Conservation (phyloP, 352 stramenopile species). For the Phytophthora sp. region DNA sequence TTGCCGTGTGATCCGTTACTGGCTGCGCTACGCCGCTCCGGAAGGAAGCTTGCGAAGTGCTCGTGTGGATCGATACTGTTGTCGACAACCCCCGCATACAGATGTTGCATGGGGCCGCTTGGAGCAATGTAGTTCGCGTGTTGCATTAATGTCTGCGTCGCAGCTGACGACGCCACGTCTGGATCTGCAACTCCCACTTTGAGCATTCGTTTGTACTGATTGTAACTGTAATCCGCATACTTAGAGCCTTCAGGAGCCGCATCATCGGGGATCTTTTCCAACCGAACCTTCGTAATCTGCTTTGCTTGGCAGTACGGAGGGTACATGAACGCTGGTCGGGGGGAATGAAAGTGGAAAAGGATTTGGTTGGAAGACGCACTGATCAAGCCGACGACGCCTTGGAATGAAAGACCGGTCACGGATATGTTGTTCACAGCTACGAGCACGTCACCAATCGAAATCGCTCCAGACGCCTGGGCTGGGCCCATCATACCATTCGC, state of each 20-base stretch:
- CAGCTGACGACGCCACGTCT: constrained; percentile 36
- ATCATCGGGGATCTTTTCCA: constrained; percentile 51
- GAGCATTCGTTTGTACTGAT: constrained; percentile 64
- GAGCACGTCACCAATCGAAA: constrained; percentile 73
- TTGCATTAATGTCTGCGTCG: constrained; percentile 43
- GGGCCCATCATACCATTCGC: constrained; percentile 76
- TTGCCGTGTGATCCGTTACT: constrained; percentile 13
- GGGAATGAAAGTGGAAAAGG: constrained; percentile 86
- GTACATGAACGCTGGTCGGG: constrained; percentile 65
- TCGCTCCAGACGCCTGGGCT: constrained; percentile 76
- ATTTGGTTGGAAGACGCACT: constrained; percentile 64
- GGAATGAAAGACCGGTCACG: constrained; percentile 67
- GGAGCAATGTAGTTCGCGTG: constrained; percentile 74
- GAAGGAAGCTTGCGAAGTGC: constrained; percentile 88
- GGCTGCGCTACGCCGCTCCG: constrained; percentile 33
- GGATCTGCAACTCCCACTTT: constrained; percentile 58
- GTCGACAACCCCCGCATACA: constrained; percentile 88
- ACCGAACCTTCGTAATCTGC: constrained; percentile 54
- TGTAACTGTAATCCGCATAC: constrained; percentile 78
- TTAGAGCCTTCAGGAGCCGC: constrained; percentile 43
- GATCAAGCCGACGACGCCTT: constrained; percentile 82
- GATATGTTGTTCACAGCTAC: constrained; percentile 79
- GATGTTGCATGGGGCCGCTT: constrained; percentile 86
- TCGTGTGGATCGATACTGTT: constrained; percentile 91
- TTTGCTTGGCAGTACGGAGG: constrained; percentile 70